Conservation (phyloP, 768 basidiomycete species). For the Tylopilus balloui region DNA sequence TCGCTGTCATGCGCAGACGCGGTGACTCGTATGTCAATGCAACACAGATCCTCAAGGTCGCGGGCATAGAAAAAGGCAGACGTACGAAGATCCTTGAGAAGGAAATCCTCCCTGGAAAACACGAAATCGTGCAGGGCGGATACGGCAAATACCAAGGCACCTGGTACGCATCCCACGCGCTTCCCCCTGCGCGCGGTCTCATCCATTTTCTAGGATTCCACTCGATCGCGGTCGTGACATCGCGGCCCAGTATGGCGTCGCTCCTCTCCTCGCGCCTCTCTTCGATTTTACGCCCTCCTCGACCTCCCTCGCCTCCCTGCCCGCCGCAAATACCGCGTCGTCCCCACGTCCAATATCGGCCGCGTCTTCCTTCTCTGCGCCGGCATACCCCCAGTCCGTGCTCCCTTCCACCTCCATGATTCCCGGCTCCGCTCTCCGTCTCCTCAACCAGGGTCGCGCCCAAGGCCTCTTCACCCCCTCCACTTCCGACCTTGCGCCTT, state of each 20-base stretch:
- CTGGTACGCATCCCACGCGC: conserved; percentile 55
- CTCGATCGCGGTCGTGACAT: conserved; percentile 92
- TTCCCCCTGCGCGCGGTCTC: conserved; percentile 4
- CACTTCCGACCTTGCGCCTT: conserved; percentile 52
- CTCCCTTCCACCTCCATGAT: conserved; percentile 81
- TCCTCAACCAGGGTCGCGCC: conserved; percentile 80
- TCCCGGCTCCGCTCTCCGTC: conserved; percentile 80
- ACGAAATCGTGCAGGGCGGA: conserved; percentile 98
- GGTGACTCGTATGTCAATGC: conserved; percentile 96
- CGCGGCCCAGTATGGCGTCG: conserved; percentile 87
- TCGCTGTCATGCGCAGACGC: conserved; percentile 96
- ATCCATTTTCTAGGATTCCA: conserved; percentile 69
- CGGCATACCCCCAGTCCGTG: conserved; percentile 47
- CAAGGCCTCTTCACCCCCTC: conserved; percentile 85
- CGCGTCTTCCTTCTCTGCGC: conserved; percentile 60
- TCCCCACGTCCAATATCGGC: conserved; percentile 65
- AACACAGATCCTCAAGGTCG: conserved; percentile 98
- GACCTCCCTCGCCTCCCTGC: conserved; percentile 63
- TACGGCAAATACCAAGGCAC: conserved; percentile 99
- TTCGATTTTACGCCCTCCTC: conserved; percentile 89
- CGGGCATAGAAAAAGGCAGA: conserved; percentile 94
- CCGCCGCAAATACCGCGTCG: conserved; percentile 42
- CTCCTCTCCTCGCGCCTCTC: conserved; percentile 78
- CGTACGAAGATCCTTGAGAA: conserved; percentile 97
- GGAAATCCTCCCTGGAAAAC: conserved; percentile 90